Conservation (phyloP, 169 alveolate species). For the Perkinsus marinus region DNA sequence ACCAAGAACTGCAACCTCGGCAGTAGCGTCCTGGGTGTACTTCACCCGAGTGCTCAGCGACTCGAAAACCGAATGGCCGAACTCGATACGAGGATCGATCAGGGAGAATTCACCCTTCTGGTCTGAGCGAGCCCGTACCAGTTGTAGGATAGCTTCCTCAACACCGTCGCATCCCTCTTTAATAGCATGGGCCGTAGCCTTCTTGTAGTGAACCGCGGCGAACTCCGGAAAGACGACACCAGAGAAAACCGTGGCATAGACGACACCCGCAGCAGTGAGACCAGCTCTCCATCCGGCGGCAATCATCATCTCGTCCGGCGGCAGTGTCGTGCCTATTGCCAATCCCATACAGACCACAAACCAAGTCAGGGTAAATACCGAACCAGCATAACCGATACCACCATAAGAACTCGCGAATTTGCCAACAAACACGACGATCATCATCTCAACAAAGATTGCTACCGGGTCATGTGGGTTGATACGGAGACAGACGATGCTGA, state of each 20-base stretch:
- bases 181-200: neutral
- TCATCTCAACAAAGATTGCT: neutral
- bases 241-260: neutral
- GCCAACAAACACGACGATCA: neutral
- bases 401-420: neutral
- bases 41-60: neutral
- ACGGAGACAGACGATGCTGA: neutral
- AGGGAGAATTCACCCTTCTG: neutral
- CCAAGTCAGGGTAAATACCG: neutral
- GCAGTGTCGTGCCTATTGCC: neutral
- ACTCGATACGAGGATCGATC: neutral
- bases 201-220: neutral
- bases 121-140: neutral
- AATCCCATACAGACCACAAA: neutral
- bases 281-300: neutral
- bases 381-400: neutral
- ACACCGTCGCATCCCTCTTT: neutral
- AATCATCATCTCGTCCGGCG: neutral
- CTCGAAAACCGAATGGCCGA: neutral
- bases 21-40: neutral
- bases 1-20: neutral
- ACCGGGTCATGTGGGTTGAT: neutral
- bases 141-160: neutral
- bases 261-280: neutral
- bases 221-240: neutral